Base-by-base conservation (phyloP, 331 rosid species). In the Malus hybrid region DNA sequence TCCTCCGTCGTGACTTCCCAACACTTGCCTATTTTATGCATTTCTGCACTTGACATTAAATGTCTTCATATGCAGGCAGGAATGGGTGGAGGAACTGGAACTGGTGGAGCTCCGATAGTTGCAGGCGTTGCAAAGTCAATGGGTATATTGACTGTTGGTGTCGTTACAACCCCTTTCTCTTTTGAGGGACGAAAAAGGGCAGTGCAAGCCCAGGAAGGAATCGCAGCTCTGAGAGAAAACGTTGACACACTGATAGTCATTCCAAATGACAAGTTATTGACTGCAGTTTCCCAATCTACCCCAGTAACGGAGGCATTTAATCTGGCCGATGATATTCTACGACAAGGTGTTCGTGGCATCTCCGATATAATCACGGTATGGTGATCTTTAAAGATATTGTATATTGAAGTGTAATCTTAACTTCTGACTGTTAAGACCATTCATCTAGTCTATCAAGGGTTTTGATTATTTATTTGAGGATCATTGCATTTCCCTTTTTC, bases 51-150 rank as follows among this genome's bases (percentile, higher is more conserved):
- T 73, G 69, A 39, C 3, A 6, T 27, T 44, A 2, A 69, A 74
- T 60, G 29, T 79, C 76, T 65, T 65, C 71, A 55, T 76, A 56
- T 79, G 79, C 83, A 94, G 99, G 90, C 99, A 72, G 99, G 99
- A 86, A 94, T 94, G 99, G 99, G 99, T 69, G 99, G 99, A 82
- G 99, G 99, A 78, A 94, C 99, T 34, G 99, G 99, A 79, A 94
- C 99, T 63, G 99, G 99, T 50, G 99, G 92, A 72, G 99, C 97
- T 79, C 99, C 99, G 63, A 81, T 94, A 73, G 93, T 92, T 80
- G 99, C 99, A 44, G 96, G 97, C 64, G 81, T 94, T 77, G 97
- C 99, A 70, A 94, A 94, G 88, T 86, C 99, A 34, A 86, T 94
- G 97, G 99, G 99, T 66, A 90, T 94, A 84, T 75, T 94, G 82